Percentiles rank a stretch among this genome's conserved stretches.
Conservation (phyloP, 78 protist species). For the Isochrysis galbana region DNA sequence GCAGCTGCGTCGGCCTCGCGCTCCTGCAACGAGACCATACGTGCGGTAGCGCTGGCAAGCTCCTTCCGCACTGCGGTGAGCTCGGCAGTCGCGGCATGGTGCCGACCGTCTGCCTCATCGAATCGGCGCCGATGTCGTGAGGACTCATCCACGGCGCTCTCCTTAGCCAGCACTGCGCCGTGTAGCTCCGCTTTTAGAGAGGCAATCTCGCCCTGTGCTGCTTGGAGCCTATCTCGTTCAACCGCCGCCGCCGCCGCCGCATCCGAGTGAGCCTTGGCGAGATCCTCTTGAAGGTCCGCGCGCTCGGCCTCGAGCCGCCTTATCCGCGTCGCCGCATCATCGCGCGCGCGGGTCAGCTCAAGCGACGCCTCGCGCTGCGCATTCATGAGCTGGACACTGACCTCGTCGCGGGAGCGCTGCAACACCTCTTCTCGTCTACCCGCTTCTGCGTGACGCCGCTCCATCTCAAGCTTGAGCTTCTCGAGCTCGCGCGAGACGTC, state of each 20-base stretch:
- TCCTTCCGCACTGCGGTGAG: neutral
- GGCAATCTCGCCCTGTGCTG: neutral
- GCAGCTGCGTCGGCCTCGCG: neutral
- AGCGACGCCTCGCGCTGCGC: neutral
- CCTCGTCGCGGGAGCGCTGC: neutral
- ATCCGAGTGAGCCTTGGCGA: neutral
- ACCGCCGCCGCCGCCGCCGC: neutral
- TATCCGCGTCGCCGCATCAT: neutral
- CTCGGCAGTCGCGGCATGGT: neutral
- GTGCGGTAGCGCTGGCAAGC: neutral
- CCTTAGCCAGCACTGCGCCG: neutral
- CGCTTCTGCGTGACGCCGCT: constrained; percentile 1
- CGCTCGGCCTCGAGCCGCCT: neutral
- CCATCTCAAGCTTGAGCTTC: neutral
- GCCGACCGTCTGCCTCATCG: neutral
- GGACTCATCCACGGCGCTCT: neutral
- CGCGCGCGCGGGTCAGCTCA: neutral
- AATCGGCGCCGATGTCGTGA: neutral
- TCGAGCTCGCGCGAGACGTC: neutral
- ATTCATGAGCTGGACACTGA: neutral
- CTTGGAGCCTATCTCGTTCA: neutral
- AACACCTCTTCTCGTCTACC: neutral
- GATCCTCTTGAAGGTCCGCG: neutral
- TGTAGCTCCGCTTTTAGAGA: neutral
- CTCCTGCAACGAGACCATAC: neutral